A percentile compares a stretch with the other conserved stretches of the same genome.
phyloP scores from a whole-genome alignment of 1,284 basidiomycete genomes.

The Pseudozyma sp. region DNA sequence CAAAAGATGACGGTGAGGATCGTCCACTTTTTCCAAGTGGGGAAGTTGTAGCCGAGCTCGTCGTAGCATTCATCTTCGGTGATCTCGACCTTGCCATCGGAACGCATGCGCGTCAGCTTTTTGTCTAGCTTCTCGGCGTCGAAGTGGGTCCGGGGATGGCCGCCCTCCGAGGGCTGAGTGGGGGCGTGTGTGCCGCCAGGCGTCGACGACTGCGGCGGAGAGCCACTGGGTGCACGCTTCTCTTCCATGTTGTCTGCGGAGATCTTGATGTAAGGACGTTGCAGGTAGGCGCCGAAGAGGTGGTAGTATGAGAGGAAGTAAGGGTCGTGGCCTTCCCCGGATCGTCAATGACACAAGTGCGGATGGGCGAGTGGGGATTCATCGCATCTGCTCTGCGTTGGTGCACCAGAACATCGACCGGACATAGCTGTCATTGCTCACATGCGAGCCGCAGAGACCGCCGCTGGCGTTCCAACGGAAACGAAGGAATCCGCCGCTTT shows the following conservation, averaged over 20 bases:
- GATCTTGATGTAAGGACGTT: not conserved
- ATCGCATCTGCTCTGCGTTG: no score
- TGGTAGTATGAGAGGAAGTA: no score
- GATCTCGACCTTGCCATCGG: conserved; percentile 48
- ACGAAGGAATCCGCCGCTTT: not conserved
- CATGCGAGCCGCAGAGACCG: no score
- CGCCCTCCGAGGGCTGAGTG: conserved; percentile 16
- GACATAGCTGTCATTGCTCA: not conserved
- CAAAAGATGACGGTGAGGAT: conserved; percentile 69
- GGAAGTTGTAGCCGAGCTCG: conserved; percentile 57
- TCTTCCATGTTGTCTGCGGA: conserved; percentile 19
- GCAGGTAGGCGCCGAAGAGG: not conserved
- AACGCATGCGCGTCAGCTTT: conserved; percentile 33
- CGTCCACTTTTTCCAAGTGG: conserved; percentile 68
- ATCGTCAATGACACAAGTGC: no score
- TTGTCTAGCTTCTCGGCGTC: conserved; percentile 48
- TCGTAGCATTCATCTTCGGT: conserved; percentile 50
- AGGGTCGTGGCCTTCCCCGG: no score
- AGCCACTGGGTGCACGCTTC: conserved; percentile 14
- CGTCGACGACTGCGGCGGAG: conserved; percentile 15
- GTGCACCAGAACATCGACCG: no score
- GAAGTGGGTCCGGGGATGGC: conserved; percentile 36
- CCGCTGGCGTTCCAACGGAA: no score
- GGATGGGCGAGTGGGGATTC: no score
- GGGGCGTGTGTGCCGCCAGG: conserved; percentile 19